Conservation (phyloP, 1,284 basidiomycete genomes). For the Tilletia setariae region DNA sequence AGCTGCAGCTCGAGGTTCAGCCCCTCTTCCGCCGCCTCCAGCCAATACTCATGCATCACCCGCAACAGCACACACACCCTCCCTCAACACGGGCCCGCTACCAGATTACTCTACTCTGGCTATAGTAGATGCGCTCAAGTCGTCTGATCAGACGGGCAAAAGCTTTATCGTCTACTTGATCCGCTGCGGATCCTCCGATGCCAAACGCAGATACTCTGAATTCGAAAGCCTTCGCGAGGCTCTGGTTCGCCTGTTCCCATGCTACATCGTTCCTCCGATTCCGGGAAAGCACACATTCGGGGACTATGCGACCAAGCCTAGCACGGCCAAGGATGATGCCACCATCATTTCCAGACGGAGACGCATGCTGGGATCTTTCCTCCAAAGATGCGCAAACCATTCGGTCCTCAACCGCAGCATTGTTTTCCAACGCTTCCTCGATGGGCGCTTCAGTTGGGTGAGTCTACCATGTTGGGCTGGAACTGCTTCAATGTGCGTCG, state of each 20-base stretch:
- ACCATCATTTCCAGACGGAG: conserved; percentile 86
- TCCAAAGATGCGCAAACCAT: conserved; percentile 82
- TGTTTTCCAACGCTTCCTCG: conserved; percentile 89
- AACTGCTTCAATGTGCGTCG: not conserved
- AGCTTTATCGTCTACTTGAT: conserved; percentile 95
- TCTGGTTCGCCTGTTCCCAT: conserved; percentile 85
- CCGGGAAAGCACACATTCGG: conserved; percentile 93
- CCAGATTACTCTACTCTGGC: conserved; percentile 8
- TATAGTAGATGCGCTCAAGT: conserved; percentile 92
- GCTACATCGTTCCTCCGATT: conserved; percentile 93
- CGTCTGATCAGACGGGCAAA: conserved; percentile 70
- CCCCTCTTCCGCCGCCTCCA: not conserved
- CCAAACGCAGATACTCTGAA: conserved; percentile 89
- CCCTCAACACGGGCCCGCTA: conserved; percentile 6
- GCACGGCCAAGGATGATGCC: conserved; percentile 92
- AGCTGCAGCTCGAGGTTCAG: not conserved
- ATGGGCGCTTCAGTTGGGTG: conserved; percentile 87
- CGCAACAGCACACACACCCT: not conserved
- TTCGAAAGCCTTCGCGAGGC: conserved; percentile 87
- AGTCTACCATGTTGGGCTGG: not conserved
- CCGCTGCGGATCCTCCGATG: conserved; percentile 69
- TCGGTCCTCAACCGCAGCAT: conserved; percentile 90
- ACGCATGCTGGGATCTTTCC: conserved; percentile 90
- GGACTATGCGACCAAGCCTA: conserved; percentile 96
- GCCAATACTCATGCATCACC: too few species aligned